These are phyloP conservation scores for Chlorophyllum brunneum DNA, from an alignment of 768 basidiomycete genomes.

Conservation along the genomic window DNA sequence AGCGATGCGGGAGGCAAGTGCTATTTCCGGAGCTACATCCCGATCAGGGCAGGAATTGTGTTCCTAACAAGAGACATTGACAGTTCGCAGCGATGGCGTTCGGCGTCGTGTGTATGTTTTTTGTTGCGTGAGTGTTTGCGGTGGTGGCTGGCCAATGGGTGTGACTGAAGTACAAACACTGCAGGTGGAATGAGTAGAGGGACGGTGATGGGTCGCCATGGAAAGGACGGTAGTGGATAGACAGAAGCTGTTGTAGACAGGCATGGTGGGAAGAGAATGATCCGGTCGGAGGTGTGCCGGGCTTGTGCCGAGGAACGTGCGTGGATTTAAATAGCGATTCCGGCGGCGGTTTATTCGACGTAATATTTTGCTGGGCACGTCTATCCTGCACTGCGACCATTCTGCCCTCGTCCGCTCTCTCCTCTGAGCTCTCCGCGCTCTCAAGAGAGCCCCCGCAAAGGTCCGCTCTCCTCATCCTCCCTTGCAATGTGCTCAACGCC, in stretches of 20 bases:
- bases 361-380: constrained; percentile 26
- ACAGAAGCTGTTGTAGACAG: background rate
- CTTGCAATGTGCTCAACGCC: too few relatives aligned
- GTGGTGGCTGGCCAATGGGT: background rate
- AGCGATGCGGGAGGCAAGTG: constrained; percentile 82
- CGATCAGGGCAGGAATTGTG: background rate
- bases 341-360: constrained; percentile 25
- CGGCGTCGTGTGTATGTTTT: constrained; percentile 88
- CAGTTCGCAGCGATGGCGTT: constrained; percentile 92
- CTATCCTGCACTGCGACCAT: too few relatives aligned
- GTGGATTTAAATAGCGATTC: constrained; percentile 30
- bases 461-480: constrained; percentile 24
- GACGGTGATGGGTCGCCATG: background rate
- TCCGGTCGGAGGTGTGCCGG: constrained; percentile 13
- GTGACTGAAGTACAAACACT: background rate
- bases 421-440: too few relatives aligned
- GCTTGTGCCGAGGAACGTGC: constrained; percentile 51
- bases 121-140: constrained; percentile 72
- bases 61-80: constrained; percentile 15
- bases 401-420: too few relatives aligned
- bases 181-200: constrained; percentile 17
- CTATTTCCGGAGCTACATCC: constrained; percentile 9
- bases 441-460: too few relatives aligned
- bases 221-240: background rate
- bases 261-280: constrained; percentile 10